phyloP scores from a whole-genome alignment of 2,329 filamentous ascomycete species.

The Sporothrix curviconia region DNA sequence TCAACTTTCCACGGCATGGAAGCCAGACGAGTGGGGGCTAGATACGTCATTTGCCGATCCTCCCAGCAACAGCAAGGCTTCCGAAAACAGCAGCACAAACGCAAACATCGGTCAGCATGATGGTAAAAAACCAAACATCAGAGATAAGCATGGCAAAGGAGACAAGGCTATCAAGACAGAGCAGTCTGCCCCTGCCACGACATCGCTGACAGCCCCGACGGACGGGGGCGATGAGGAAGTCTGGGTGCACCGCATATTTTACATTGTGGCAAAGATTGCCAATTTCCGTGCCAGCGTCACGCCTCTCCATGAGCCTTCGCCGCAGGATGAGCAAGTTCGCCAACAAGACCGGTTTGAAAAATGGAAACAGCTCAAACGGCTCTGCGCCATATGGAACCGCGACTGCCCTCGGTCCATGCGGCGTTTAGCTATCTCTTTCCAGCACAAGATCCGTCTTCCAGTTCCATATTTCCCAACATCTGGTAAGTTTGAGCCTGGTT shows the following conservation, averaged over 20 bases:
- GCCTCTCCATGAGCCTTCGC: conserved; percentile 51
- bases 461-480: conserved; percentile 77
- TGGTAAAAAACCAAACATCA: not conserved
- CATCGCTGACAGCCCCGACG: too few species aligned
- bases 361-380: conserved; percentile 72
- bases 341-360: conserved; percentile 61
- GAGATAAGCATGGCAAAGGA: not conserved
- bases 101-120: not conserved
- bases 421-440: conserved; percentile 68
- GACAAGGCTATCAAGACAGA: not conserved
- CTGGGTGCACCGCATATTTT: conserved; percentile 86
- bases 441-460: conserved; percentile 46
- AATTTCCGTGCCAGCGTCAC: conserved; percentile 73
- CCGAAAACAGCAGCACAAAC: not conserved
- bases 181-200: too few species aligned
- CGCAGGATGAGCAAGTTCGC: conserved; percentile 57
- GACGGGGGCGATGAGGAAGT: conserved; percentile 60
- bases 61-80: not conserved
- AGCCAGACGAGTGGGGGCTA: conserved; percentile 84
- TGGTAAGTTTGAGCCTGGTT: too few species aligned
- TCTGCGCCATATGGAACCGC: conserved; percentile 77
- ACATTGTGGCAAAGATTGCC: conserved; percentile 77
- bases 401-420: conserved; percentile 80
- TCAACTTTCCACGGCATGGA: conserved; percentile 85
- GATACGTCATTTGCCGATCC: conserved; percentile 59